phyloP scores from a whole-genome alignment of 78 protist species.

The Dictyostelium intermedium region DNA sequence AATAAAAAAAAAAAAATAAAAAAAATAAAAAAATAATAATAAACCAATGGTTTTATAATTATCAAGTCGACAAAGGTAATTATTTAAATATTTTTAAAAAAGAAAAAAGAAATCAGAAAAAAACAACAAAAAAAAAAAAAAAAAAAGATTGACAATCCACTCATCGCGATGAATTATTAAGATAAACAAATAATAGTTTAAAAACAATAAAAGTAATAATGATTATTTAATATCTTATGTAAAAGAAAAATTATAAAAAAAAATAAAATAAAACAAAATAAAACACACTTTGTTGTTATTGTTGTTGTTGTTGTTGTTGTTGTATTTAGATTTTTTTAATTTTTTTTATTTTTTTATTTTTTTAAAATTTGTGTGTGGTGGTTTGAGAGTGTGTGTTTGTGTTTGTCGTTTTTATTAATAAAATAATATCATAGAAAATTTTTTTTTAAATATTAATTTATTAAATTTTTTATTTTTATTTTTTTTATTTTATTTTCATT shows the following conservation, averaged over 20 bases:
- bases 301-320: not conserved
- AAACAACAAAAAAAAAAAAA: too few relatives aligned
- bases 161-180: not conserved
- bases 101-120: too few relatives aligned
- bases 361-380: not conserved
- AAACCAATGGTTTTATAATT: too few relatives aligned
- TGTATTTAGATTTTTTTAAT: not conserved
- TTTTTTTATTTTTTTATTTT: too few relatives aligned
- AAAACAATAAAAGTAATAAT: not conserved
- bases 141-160: not conserved
- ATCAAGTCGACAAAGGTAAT: not conserved
- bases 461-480: not conserved
- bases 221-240: not conserved
- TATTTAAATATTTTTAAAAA: too few relatives aligned
- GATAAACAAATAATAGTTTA: not conserved
- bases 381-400: too few relatives aligned
- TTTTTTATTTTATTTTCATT: not conserved
- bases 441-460: too few relatives aligned
- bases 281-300: not conserved
- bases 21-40: too few relatives aligned
- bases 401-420: not conserved
- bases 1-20: too few relatives aligned
- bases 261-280: too few relatives aligned
- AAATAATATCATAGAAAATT: not conserved
- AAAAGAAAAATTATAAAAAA: not conserved